Percentiles rank a stretch among this genome's conserved stretches.
These are phyloP conservation scores for Quercus phellos DNA, from an alignment of 331 rosid species.

Conservation along the genomic window DNA sequence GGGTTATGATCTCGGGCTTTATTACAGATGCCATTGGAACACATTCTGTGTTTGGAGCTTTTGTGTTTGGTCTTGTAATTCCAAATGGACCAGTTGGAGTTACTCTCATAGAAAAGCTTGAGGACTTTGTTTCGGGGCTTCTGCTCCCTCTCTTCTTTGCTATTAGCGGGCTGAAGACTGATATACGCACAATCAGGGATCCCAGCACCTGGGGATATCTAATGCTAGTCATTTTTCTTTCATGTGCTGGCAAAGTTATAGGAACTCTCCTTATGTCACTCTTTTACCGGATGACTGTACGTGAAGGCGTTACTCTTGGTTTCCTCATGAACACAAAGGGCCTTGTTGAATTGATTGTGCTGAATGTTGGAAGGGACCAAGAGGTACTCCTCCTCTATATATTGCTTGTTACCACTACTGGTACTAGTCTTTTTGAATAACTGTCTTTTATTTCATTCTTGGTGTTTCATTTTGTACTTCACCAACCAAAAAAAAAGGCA, in stretches of 20 bases:
- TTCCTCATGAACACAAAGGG: constrained; percentile 93
- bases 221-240: constrained; percentile 37
- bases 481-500: no score
- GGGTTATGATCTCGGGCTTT: constrained; percentile 85
- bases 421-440: not conserved
- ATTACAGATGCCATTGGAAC: constrained; percentile 84
- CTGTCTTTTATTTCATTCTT: no score
- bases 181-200: constrained; percentile 25
- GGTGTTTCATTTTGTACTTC: no score
- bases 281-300: constrained; percentile 52
- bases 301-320: constrained; percentile 69
- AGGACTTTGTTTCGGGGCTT: constrained; percentile 78
- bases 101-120: constrained; percentile 76
- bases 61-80: constrained; percentile 70
- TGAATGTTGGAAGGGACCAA: constrained; percentile 76
- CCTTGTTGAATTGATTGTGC: constrained; percentile 71
- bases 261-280: constrained; percentile 57
- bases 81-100: constrained; percentile 77
- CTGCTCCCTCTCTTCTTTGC: constrained; percentile 87
- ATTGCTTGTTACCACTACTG: not conserved
- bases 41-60: constrained; percentile 82
- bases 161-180: constrained; percentile 70
- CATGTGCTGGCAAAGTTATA: constrained; percentile 55
- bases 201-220: constrained; percentile 33
- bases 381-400: constrained; percentile 35